Percentiles rank a stretch among this genome's conserved stretches.
phyloP scores from a whole-genome alignment of 192 early-diverging fungal genomes.

The Dispira parvispora region DNA sequence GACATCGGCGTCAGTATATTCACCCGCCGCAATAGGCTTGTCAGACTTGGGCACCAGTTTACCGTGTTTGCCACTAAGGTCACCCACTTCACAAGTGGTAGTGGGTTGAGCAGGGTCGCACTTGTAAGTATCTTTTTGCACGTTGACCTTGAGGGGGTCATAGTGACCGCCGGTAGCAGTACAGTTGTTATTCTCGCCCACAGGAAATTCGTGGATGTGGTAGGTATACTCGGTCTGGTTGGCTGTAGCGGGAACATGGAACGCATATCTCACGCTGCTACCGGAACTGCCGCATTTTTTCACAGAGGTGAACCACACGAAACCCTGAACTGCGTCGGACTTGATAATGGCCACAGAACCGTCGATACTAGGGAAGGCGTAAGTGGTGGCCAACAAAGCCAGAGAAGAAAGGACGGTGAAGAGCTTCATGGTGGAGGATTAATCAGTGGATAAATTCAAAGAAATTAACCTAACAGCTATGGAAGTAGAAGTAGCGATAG shows the following conservation, averaged over 20 bases:
- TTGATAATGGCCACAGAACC: too few species aligned
- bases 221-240: slow-evolving; percentile 17
- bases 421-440: too few species aligned
- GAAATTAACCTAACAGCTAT: too few species aligned
- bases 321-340: too few species aligned
- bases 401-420: too few species aligned
- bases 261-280: background rate
- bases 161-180: slow-evolving; percentile 27
- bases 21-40: slow-evolving; percentile 13
- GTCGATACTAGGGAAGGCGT: too few species aligned
- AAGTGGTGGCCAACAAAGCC: too few species aligned
- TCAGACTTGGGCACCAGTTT: slow-evolving; percentile 20
- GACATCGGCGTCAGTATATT: slow-evolving; percentile 23
- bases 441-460: too few species aligned
- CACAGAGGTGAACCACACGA: too few species aligned
- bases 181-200: slow-evolving; percentile 26
- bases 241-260: background rate
- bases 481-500: too few species aligned
- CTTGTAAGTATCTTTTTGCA: slow-evolving; percentile 16
- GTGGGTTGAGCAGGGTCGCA: slow-evolving; percentile 15
- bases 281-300: background rate
- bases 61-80: slow-evolving; percentile 36
- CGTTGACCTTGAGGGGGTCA: slow-evolving; percentile 18
- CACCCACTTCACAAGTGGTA: slow-evolving; percentile 36
- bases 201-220: slow-evolving; percentile 25